Conservation (phyloP, 371 early-diverging fungal genomes). For the Rhizopus stolonifer region DNA sequence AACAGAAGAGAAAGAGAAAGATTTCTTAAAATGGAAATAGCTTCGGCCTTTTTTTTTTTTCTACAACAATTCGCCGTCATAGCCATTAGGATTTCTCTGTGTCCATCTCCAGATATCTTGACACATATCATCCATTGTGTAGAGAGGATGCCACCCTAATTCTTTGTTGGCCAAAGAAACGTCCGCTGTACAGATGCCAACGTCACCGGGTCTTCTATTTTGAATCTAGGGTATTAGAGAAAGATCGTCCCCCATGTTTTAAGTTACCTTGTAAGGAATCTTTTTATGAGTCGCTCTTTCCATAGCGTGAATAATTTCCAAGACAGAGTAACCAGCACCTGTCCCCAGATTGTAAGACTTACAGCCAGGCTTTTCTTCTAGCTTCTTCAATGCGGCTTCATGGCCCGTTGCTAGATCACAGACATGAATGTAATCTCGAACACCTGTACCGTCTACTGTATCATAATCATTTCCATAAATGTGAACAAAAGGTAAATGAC, state of each 20-base stretch:
- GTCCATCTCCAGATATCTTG: constrained; percentile 86
- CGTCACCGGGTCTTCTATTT: constrained; percentile 80
- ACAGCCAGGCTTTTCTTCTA: no score
- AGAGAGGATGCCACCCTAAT: constrained; percentile 76
- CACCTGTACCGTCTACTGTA: no score
- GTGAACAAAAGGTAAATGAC: constrained; percentile 67
- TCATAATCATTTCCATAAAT: no score
- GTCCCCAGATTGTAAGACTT: no score
- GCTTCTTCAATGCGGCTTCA: no score
- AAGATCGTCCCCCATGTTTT: constrained; percentile 11
- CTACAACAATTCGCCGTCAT: constrained; percentile 29
- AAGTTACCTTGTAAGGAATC: constrained; percentile 59
- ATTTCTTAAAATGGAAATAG: constrained; percentile 10
- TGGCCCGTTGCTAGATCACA: no score
- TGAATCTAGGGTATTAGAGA: constrained; percentile 31
- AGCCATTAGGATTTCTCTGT: constrained; percentile 76
- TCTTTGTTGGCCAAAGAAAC: constrained; percentile 68
- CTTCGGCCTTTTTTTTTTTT: constrained; percentile 15
- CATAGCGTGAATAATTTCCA: no score
- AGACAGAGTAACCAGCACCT: no score
- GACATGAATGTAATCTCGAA: no score
- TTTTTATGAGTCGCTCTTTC: no score
- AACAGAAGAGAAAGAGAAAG: no score
- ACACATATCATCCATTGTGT: constrained; percentile 82
- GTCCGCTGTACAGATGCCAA: constrained; percentile 79